These are phyloP conservation scores for Sphagnum tenellum DNA, from an alignment of 225 moss, liverwort and hornwort genomes.

Conservation along the genomic window DNA sequence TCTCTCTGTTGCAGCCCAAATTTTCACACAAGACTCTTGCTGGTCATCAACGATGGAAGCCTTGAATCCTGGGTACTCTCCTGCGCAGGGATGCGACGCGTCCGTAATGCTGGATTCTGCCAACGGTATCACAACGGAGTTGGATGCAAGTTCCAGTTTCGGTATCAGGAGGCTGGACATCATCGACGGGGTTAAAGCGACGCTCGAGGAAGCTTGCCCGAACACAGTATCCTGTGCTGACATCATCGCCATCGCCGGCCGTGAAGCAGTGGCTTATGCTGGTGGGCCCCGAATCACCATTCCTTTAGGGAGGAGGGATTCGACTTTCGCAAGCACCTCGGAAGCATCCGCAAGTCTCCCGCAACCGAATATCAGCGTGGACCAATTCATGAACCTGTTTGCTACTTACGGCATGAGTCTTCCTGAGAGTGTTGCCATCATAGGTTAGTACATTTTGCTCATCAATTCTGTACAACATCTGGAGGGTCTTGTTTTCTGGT, in stretches of 20 bases:
- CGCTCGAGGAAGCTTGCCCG: slow-evolving; percentile 44
- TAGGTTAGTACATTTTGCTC: slow-evolving; percentile 16
- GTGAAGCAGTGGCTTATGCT: slow-evolving; percentile 49
- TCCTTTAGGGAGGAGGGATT: slow-evolving; percentile 34
- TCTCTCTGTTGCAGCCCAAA: no score
- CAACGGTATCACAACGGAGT: slow-evolving; percentile 16
- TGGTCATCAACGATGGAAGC: no score
- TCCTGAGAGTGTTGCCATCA: slow-evolving; percentile 52
- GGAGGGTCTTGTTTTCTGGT: no score
- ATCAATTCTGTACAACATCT: no score
- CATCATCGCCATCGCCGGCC: slow-evolving; percentile 54
- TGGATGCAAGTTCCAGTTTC: slow-evolving; percentile 37
- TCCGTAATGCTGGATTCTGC: slow-evolving; percentile 42
- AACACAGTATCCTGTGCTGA: slow-evolving; percentile 59
- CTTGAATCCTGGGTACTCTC: no score
- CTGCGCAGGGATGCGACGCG: slow-evolving; percentile 39
- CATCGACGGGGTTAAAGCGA: slow-evolving; percentile 48
- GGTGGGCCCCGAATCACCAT: slow-evolving; percentile 45
- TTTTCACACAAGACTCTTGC: no score
- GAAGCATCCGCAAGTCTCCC: slow-evolving; percentile 37
- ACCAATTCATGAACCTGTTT: slow-evolving; percentile 26
- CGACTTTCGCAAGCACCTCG: slow-evolving; percentile 23
- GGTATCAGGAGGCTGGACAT: slow-evolving; percentile 57
- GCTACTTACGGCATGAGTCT: slow-evolving; percentile 36
- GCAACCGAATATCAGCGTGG: slow-evolving; percentile 24